phyloP scores from a whole-genome alignment of 2,329 filamentous ascomycete genomes.

The Tolypocladium inflatum region DNA sequence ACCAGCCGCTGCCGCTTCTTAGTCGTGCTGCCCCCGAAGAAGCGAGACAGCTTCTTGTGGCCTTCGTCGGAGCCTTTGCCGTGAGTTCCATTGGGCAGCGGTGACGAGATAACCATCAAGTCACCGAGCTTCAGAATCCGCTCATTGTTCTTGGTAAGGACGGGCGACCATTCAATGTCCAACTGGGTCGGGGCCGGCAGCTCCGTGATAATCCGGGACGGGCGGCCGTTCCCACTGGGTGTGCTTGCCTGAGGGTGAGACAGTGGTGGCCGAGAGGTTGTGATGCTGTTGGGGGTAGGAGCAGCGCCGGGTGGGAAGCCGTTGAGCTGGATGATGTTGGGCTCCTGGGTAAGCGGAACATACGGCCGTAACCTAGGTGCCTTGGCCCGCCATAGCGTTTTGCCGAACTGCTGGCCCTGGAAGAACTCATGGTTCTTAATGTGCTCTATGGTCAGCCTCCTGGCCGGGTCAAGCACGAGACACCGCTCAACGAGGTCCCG shows the following conservation, averaged over 20 bases:
- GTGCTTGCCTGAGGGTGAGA: slow-evolving; percentile 26
- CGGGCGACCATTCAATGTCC: slow-evolving; percentile 97
- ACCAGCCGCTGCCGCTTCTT: slow-evolving; percentile 92
- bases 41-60: slow-evolving; percentile 84
- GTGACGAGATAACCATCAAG: slow-evolving; percentile 70
- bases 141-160: slow-evolving; percentile 83
- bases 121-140: slow-evolving; percentile 92
- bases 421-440: slow-evolving; percentile 97
- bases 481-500: slow-evolving; percentile 85
- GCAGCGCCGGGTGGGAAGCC: slow-evolving; percentile 27
- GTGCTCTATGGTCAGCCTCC: slow-evolving; percentile 83
- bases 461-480: slow-evolving; percentile 77
- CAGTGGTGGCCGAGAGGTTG: slow-evolving; percentile 15
- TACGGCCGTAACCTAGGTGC: slow-evolving; percentile 82
- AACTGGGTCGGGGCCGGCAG: slow-evolving; percentile 92
- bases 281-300: slow-evolving; percentile 16
- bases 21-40: slow-evolving; percentile 82
- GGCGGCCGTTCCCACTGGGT: slow-evolving; percentile 43
- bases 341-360: slow-evolving; percentile 64
- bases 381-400: slow-evolving; percentile 78
- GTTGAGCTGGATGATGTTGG: slow-evolving; percentile 65
- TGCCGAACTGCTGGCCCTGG: slow-evolving; percentile 75
- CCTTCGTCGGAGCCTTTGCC: slow-evolving; percentile 61
- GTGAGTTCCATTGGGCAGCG: slow-evolving; percentile 64
- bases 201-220: slow-evolving; percentile 83